Evolutionary conservation across 371 early-diverging fungal genomes (phyloP).

Genomic region (Apophysomyces elegans): DNA sequence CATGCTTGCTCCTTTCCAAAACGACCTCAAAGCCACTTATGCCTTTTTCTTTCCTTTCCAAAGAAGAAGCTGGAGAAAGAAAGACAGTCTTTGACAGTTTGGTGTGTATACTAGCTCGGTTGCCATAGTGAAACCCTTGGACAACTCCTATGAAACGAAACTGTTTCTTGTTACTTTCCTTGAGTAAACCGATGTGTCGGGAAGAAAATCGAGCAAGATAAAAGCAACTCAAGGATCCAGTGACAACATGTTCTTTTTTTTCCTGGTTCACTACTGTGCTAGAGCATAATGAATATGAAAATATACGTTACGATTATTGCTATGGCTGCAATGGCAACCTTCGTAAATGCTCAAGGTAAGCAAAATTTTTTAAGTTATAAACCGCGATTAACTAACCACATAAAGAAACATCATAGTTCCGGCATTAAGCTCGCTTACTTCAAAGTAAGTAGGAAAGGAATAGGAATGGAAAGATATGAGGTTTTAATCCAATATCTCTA

Average conservation of each 20-base stretch:
- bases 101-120: background rate
- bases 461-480: background rate
- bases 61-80: background rate
- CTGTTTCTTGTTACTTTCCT: background rate
- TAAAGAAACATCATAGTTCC: background rate
- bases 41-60: too few relatives aligned
- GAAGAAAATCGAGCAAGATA: background rate
- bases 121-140: conserved; percentile 1
- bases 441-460: background rate
- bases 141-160: background rate
- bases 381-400: background rate
- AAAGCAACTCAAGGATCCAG: background rate
- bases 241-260: background rate
- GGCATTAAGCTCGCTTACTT: background rate
- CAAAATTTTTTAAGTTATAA: background rate
- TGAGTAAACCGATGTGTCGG: background rate
- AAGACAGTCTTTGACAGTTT: background rate
- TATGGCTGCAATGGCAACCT: background rate
- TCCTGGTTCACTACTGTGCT: background rate
- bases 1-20: too few relatives aligned
- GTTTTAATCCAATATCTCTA: background rate
- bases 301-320: background rate
- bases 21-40: too few relatives aligned
- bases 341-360: background rate
- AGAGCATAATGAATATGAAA: background rate